Conservation (phyloP, 768 basidiomycete species). For the Dentipellis sp. region DNA sequence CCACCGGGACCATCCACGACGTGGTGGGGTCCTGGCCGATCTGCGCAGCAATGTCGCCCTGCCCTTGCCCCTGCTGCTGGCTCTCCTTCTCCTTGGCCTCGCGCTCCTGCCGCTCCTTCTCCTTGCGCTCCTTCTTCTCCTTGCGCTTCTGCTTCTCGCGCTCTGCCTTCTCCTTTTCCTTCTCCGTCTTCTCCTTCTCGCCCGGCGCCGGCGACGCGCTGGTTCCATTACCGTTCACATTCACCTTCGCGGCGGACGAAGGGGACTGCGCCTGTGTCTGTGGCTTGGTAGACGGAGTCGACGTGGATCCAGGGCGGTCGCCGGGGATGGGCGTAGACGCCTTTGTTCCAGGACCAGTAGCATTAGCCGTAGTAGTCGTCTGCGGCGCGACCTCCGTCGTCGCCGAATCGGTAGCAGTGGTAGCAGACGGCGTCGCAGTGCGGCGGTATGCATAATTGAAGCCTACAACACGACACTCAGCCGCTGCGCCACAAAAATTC, state of each 20-base stretch:
- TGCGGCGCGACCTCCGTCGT: slow-evolving; percentile 38
- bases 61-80: slow-evolving; percentile 18
- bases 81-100: slow-evolving; percentile 27
- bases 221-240: slow-evolving; percentile 27
- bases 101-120: slow-evolving; percentile 38
- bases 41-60: slow-evolving; percentile 12
- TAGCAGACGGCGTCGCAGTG: slow-evolving; percentile 44
- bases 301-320: slow-evolving; percentile 2
- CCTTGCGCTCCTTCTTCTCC: slow-evolving; percentile 52
- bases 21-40: slow-evolving; percentile 33
- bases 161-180: slow-evolving; percentile 40
- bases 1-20: not conserved
- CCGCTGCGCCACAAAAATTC: not conserved
- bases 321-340: slow-evolving; percentile 24
- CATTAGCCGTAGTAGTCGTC: slow-evolving; percentile 26
- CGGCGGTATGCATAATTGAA: slow-evolving; percentile 96
- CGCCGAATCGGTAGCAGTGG: slow-evolving; percentile 51
- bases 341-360: slow-evolving; percentile 22
- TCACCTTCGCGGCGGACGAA: slow-evolving; percentile 15
- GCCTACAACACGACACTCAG: slow-evolving; percentile 33
- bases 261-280: slow-evolving; percentile 16
- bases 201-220: slow-evolving; percentile 14
- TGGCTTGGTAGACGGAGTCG: slow-evolving; percentile 10
- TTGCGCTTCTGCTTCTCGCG: slow-evolving; percentile 53
- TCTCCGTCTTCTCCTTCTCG: slow-evolving; percentile 9